Conservation (phyloP, 192 early-diverging fungal species). For the Entomortierella lignicola region DNA sequence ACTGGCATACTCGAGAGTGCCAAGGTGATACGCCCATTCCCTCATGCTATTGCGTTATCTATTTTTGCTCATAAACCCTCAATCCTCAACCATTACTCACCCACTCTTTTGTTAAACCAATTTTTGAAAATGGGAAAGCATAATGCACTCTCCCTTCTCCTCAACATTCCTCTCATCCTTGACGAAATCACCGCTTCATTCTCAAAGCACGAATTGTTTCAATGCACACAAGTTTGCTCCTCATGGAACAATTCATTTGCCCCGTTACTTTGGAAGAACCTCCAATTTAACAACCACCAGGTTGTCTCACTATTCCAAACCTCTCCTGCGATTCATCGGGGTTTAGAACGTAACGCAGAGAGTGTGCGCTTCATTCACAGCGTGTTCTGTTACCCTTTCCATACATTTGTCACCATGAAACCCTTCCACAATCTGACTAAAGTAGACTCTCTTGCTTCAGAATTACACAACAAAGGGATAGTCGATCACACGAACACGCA, state of each 20-base stretch:
- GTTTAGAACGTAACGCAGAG: conserved; percentile 9
- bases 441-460: conserved; percentile 14
- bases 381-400: conserved; percentile 13
- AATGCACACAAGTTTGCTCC: conserved; percentile 1
- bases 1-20: too few relatives aligned
- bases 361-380: conserved; percentile 11
- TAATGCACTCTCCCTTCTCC: not conserved
- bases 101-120: too few relatives aligned
- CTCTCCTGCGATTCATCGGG: not conserved
- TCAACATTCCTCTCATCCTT: conserved; percentile 20
- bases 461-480: conserved; percentile 29
- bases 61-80: too few relatives aligned
- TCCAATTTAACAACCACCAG: conserved; percentile 1
- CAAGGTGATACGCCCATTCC: too few relatives aligned
- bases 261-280: conserved; percentile 11
- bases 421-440: conserved; percentile 1
- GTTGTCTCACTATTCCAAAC: conserved; percentile 12
- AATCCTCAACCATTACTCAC: too few relatives aligned
- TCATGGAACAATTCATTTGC: conserved; percentile 13
- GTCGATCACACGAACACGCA: conserved; percentile 14
- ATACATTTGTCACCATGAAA: not conserved
- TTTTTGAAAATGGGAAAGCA: conserved; percentile 6
- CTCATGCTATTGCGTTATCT: too few relatives aligned
- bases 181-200: conserved; percentile 24
- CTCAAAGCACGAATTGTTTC: not conserved